A percentile compares a stretch with the other conserved stretches of the same genome.
Evolutionary conservation across 2,329 filamentous ascomycete species (phyloP).

Genomic region (Penicillium hesseltinei): DNA sequence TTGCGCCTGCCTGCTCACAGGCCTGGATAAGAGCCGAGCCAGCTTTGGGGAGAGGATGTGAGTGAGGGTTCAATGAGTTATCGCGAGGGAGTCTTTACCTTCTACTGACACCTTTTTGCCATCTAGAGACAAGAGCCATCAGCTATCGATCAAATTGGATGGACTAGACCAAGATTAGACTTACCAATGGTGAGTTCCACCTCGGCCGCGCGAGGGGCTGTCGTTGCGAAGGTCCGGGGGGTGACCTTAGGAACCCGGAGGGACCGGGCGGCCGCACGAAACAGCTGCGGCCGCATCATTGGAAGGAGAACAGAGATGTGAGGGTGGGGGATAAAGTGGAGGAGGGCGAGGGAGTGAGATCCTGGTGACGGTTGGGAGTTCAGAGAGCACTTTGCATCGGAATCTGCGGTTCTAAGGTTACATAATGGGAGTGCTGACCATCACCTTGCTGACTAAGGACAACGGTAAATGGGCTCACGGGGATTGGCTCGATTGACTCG

Average conservation of each 20-base stretch:
- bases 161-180: conserved; percentile 29
- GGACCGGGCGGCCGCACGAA: conserved; percentile 60
- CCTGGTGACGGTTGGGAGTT: conserved; percentile 20
- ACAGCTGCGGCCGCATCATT: conserved; percentile 64
- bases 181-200: conserved; percentile 94
- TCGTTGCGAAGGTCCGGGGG: conserved; percentile 78
- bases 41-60: conserved; percentile 55
- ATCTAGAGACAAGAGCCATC: conserved; percentile 57
- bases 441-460: conserved; percentile 17
- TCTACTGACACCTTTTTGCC: conserved; percentile 98
- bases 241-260: conserved; percentile 52
- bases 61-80: conserved; percentile 20
- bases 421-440: conserved; percentile 30
- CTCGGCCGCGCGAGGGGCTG: conserved; percentile 75
- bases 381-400: conserved; percentile 31
- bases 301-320: conserved; percentile 20
- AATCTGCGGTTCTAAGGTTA: conserved; percentile 37
- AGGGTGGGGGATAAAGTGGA: conserved; percentile 16
- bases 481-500: conserved; percentile 45
- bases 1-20: conserved; percentile 94
- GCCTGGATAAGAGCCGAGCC: conserved; percentile 97
- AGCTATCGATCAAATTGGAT: conserved; percentile 61
- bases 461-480: conserved; percentile 38
- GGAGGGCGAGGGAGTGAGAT: conserved; percentile 14
- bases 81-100: conserved; percentile 57